A percentile compares a stretch with the other conserved stretches of the same genome.
Conservation (phyloP, 73 alveolate species). For the Paramecium octaurelia region DNA sequence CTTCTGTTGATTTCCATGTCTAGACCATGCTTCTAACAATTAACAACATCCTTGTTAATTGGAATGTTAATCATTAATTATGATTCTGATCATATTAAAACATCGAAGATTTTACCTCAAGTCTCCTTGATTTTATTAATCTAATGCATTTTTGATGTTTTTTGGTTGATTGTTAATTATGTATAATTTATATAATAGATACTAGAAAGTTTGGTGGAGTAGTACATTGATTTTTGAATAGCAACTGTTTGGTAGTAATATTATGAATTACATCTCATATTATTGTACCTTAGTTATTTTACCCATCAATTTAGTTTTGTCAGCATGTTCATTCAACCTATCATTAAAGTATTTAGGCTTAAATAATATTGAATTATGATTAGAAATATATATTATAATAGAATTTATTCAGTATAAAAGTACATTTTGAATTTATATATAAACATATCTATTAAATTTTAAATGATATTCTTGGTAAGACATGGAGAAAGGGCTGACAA, state of each 20-base stretch:
- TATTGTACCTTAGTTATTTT: background rate
- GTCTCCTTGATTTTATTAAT: background rate
- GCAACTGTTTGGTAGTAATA: background rate
- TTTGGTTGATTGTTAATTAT: conserved; percentile 32
- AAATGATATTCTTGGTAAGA: conserved; percentile 3
- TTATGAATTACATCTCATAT: background rate
- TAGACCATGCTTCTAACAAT: conserved; percentile 13
- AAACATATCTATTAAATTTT: background rate
- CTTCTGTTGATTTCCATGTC: background rate
- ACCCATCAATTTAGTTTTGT: background rate
- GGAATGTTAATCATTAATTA: background rate
- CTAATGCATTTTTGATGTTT: background rate
- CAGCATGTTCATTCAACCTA: conserved; percentile 1
- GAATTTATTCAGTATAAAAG: background rate
- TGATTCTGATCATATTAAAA: background rate
- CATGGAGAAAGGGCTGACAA: conserved; percentile 51
- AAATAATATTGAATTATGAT: background rate
- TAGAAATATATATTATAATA: background rate
- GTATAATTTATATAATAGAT: background rate
- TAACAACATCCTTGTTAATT: background rate
- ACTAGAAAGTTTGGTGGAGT: background rate
- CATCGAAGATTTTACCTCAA: background rate
- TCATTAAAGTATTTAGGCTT: background rate
- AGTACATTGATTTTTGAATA: background rate
- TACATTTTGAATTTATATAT: background rate